Evolutionary conservation across 169 alveolate genomes (phyloP).

Genomic region (Cryptosporidium muris): DNA sequence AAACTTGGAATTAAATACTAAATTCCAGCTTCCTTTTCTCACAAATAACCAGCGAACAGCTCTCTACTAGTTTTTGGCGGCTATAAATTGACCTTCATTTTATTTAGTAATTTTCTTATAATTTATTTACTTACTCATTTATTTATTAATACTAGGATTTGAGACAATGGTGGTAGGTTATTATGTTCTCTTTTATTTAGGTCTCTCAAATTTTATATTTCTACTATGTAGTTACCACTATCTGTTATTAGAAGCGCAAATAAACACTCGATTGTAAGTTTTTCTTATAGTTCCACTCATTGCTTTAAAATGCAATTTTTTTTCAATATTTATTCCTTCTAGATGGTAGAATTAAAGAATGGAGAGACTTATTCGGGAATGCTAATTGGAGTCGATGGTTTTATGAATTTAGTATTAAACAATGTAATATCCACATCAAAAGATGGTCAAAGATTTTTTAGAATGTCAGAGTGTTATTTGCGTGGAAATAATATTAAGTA

Average conservation of each 20-base stretch:
- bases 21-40: constrained; percentile 40
- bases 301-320: neutral
- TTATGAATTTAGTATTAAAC: constrained; percentile 83
- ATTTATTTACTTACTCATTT: too few species aligned
- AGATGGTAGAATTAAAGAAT: constrained; percentile 84
- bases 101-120: too few species aligned
- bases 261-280: constrained; percentile 84
- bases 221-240: constrained; percentile 79
- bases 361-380: constrained; percentile 87
- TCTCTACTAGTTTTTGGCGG: too few species aligned
- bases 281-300: neutral
- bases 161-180: constrained; percentile 55
- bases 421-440: constrained; percentile 85
- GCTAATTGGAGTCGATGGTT: constrained; percentile 82
- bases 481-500: constrained; percentile 86
- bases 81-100: too few species aligned
- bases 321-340: constrained; percentile 6
- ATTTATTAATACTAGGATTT: too few species aligned
- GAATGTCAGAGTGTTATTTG: constrained; percentile 81
- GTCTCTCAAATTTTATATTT: neutral
- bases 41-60: too few species aligned
- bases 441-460: constrained; percentile 83
- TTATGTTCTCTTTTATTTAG: neutral
- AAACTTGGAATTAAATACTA: constrained; percentile 39
- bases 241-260: constrained; percentile 83